Percentiles rank a stretch among this genome's conserved stretches.
Evolutionary conservation across 306 rosid genomes (phyloP).

Genomic region (Mucuna pruriens): DNA sequence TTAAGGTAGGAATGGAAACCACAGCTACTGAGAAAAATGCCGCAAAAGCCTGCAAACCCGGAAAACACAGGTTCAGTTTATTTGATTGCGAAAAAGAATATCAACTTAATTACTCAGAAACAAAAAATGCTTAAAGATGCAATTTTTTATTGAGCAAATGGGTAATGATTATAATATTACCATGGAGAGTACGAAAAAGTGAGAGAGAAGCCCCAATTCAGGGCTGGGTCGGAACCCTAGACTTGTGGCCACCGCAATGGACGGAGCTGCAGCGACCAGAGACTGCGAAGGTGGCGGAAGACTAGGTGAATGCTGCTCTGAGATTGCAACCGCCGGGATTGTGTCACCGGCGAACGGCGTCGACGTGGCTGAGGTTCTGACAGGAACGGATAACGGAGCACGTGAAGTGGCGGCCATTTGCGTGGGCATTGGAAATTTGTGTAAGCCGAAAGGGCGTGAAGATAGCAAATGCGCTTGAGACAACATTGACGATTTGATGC

Average conservation of each 20-base stretch:
- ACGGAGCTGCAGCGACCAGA: constrained; percentile 6
- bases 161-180: not conserved
- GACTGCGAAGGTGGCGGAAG: not conserved
- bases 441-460: not conserved
- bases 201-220: constrained; percentile 47
- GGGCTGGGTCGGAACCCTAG: constrained; percentile 43
- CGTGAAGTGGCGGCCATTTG: not conserved
- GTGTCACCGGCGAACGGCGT: not conserved
- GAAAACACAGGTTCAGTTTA: not conserved
- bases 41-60: constrained; percentile 46
- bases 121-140: not conserved
- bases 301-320: not conserved
- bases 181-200: constrained; percentile 48
- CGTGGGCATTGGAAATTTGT: constrained; percentile 1
- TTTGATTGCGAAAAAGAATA: not conserved
- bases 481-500: not conserved
- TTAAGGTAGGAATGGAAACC: constrained; percentile 54
- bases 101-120: not conserved
- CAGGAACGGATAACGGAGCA: not conserved
- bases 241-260: constrained; percentile 8
- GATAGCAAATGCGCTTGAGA: constrained; percentile 17
- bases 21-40: constrained; percentile 54
- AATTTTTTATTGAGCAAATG: not conserved
- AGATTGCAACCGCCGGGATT: not conserved
- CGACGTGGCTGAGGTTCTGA: not conserved